These are phyloP conservation scores for Parsonsia alboflavescens DNA, from an alignment of 257 asterid genomes.

Conservation along the genomic window DNA sequence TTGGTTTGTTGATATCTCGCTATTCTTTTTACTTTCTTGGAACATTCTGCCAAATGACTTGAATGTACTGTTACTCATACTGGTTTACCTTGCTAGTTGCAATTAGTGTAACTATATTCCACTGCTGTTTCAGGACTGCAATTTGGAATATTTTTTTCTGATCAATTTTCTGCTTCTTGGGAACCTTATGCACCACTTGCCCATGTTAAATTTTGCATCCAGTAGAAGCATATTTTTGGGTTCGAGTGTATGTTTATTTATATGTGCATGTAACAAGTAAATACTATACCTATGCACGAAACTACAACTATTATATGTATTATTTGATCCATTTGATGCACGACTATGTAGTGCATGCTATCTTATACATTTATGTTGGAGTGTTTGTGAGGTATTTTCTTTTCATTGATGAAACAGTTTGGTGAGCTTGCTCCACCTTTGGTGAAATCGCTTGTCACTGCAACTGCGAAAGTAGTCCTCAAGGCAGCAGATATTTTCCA, in stretches of 20 bases:
- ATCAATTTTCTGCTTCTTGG: background rate
- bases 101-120: background rate
- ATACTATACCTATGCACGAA: too few species aligned
- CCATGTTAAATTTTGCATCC: background rate
- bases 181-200: background rate
- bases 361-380: background rate
- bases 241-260: background rate
- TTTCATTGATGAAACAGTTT: conserved; percentile 20
- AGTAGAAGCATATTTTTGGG: background rate
- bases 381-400: too few species aligned
- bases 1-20: background rate
- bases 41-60: background rate
- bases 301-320: background rate
- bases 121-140: background rate
- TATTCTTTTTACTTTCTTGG: background rate
- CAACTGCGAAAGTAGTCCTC: conserved; percentile 24
- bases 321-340: background rate
- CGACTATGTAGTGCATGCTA: background rate
- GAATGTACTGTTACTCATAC: background rate
- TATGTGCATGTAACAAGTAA: background rate
- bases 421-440: conserved; percentile 53
- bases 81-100: background rate
- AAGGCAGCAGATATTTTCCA: conserved; percentile 34
- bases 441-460: conserved; percentile 37
- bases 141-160: background rate